A percentile compares a stretch with the other conserved stretches of the same genome.
Conservation (phyloP, 2,329 filamentous ascomycete genomes). For the Salinomyces thailandicus region DNA sequence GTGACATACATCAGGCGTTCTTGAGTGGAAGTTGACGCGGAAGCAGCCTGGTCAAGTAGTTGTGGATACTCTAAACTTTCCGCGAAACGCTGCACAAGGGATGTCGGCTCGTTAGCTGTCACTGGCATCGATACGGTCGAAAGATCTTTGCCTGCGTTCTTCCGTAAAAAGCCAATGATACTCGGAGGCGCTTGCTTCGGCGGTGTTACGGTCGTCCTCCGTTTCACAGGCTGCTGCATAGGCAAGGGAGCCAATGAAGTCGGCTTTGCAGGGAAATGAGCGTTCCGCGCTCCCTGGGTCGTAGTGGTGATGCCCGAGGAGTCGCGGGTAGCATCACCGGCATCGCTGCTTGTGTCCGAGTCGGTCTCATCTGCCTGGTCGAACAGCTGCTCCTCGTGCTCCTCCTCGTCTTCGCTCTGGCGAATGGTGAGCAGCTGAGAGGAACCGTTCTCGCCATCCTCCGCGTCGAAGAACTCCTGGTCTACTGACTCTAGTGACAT, state of each 20-base stretch:
- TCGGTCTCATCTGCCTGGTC: conserved; percentile 41
- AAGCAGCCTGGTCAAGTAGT: conserved; percentile 64
- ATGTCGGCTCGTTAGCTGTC: conserved; percentile 86
- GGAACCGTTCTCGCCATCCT: conserved; percentile 45
- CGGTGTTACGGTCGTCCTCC: conserved; percentile 60
- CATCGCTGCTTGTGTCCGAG: conserved; percentile 54
- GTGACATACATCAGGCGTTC: conserved; percentile 76
- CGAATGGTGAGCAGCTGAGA: conserved; percentile 67
- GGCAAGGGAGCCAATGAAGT: conserved; percentile 71
- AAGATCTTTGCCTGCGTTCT: conserved; percentile 96
- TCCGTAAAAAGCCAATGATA: conserved; percentile 85
- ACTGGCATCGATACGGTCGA: conserved; percentile 97
- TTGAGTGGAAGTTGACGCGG: conserved; percentile 31
- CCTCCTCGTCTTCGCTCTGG: conserved; percentile 58
- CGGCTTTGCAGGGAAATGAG: conserved; percentile 63
- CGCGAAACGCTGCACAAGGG: conserved; percentile 74
- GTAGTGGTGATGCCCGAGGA: conserved; percentile 9
- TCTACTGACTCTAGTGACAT: conserved; percentile 71
- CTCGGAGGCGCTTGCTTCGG: conserved; percentile 76
- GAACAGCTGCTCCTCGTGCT: conserved; percentile 43
- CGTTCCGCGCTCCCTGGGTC: conserved; percentile 9
- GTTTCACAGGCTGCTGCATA: conserved; percentile 48
- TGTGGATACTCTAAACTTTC: conserved; percentile 87
- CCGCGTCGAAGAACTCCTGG: conserved; percentile 93
- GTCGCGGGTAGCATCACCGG: conserved; percentile 32